Percentiles rank a stretch among this genome's conserved stretches.
These are phyloP conservation scores for Cyathus striatus DNA, from an alignment of 768 basidiomycete genomes.

Conservation along the genomic window DNA sequence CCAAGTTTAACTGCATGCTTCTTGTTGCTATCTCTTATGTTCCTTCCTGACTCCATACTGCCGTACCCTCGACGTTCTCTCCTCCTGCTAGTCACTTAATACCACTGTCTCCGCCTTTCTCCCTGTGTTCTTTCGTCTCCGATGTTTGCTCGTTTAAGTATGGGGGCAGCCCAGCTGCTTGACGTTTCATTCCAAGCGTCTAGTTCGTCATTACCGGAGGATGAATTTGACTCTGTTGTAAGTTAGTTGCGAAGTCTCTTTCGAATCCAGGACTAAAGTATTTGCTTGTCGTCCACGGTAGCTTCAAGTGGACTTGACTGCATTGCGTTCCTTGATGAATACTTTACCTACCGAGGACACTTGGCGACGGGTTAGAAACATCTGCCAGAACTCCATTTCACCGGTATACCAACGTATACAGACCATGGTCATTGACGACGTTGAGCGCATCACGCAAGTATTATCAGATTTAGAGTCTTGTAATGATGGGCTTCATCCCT, in stretches of 20 bases:
- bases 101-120: neutral
- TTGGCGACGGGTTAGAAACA: constrained; percentile 19
- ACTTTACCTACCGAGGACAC: constrained; percentile 18
- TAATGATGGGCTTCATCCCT: constrained; percentile 9
- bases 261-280: neutral
- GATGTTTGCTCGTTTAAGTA: constrained; percentile 21
- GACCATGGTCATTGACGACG: constrained; percentile 28
- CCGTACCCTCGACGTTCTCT: neutral
- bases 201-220: constrained; percentile 8
- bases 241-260: constrained; percentile 1
- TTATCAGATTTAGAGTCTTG: constrained; percentile 33
- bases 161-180: constrained; percentile 12
- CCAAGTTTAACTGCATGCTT: too few relatives aligned
- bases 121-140: too few relatives aligned
- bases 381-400: constrained; percentile 21
- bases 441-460: constrained; percentile 35
- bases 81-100: neutral
- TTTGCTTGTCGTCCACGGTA: neutral
- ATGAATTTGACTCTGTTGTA: constrained; percentile 18
- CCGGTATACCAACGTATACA: constrained; percentile 30
- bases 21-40: too few relatives aligned
- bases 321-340: constrained; percentile 15
- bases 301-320: constrained; percentile 18
- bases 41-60: neutral
- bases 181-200: constrained; percentile 17